Evolutionary conservation across 352 stramenopile species (phyloP).

Genomic region (Pythium dissimile): DNA sequence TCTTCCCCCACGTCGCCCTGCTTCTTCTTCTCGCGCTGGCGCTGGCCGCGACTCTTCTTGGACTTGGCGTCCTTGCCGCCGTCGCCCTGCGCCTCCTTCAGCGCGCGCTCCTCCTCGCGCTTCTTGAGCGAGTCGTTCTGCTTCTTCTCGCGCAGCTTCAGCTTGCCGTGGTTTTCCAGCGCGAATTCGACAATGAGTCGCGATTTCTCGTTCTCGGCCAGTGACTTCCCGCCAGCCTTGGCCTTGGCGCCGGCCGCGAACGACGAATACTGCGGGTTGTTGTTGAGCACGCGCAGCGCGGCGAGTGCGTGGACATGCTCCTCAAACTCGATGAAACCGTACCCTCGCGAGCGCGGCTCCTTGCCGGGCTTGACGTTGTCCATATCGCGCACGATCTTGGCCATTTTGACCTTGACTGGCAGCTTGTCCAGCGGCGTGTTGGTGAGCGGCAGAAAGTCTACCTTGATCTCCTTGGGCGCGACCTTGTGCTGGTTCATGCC

Average conservation of each 20-base stretch:
- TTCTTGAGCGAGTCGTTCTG: slow-evolving; percentile 62
- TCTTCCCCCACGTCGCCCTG: slow-evolving; percentile 11
- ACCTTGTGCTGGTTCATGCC: slow-evolving; percentile 76
- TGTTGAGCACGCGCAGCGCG: slow-evolving; percentile 95
- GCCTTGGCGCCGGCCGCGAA: slow-evolving; percentile 48
- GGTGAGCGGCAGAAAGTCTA: slow-evolving; percentile 42
- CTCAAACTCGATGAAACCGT: slow-evolving; percentile 97
- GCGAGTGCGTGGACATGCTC: slow-evolving; percentile 95
- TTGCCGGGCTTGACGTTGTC: slow-evolving; percentile 61
- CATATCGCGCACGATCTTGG: slow-evolving; percentile 79
- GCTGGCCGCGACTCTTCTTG: slow-evolving; percentile 72
- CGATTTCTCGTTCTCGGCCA: slow-evolving; percentile 52
- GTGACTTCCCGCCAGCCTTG: slow-evolving; percentile 28
- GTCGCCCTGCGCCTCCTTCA: slow-evolving; percentile 58
- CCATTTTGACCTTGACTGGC: slow-evolving; percentile 76
- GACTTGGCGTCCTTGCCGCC: slow-evolving; percentile 8
- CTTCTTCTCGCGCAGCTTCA: slow-evolving; percentile 82
- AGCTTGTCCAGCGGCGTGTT: slow-evolving; percentile 22
- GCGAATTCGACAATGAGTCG: slow-evolving; percentile 89
- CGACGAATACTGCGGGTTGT: slow-evolving; percentile 92
- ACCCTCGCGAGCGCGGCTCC: slow-evolving; percentile 58
- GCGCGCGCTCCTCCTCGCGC: slow-evolving; percentile 56
- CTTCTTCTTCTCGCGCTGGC: slow-evolving; percentile 78
- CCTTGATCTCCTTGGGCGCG: slow-evolving; percentile 74
- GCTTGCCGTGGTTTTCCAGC: slow-evolving; percentile 86